These are phyloP conservation scores for Calycina herbarum DNA, from an alignment of 2,329 filamentous ascomycete genomes.

Conservation along the genomic window DNA sequence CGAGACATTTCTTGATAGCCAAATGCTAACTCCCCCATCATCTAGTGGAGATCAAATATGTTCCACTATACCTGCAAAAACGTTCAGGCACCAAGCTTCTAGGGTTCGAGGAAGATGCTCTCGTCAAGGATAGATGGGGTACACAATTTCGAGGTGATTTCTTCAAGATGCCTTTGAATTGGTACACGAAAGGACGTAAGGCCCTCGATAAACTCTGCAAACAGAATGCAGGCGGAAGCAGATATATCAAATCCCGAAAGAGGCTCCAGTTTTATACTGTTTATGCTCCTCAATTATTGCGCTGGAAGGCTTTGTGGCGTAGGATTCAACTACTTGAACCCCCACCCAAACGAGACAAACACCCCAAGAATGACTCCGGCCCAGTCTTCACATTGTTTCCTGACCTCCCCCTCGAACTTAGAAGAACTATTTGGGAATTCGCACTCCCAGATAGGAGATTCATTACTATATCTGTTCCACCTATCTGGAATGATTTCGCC, in stretches of 20 bases:
- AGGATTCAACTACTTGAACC: too few species aligned
- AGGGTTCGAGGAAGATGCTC: not conserved
- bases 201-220: conserved; percentile 1
- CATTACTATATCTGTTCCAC: not conserved
- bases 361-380: not conserved
- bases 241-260: not conserved
- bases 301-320: too few species aligned
- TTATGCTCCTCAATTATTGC: not conserved
- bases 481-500: not conserved
- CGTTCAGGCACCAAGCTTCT: not conserved
- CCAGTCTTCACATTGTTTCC: not conserved
- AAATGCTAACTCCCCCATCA: too few species aligned
- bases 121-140: not conserved
- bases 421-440: not conserved
- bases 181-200: not conserved
- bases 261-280: not conserved
- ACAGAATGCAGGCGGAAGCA: not conserved
- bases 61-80: not conserved
- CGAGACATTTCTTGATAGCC: too few species aligned
- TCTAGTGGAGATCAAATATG: not conserved
- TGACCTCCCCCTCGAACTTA: not conserved
- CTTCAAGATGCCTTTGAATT: not conserved
- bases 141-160: not conserved
- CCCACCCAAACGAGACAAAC: not conserved
- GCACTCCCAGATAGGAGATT: not conserved